Percentiles rank a stretch among this genome's conserved stretches.
These are phyloP conservation scores for Fusarium mundagurra DNA, from an alignment of 2,329 filamentous ascomycete species.

Conservation along the genomic window DNA sequence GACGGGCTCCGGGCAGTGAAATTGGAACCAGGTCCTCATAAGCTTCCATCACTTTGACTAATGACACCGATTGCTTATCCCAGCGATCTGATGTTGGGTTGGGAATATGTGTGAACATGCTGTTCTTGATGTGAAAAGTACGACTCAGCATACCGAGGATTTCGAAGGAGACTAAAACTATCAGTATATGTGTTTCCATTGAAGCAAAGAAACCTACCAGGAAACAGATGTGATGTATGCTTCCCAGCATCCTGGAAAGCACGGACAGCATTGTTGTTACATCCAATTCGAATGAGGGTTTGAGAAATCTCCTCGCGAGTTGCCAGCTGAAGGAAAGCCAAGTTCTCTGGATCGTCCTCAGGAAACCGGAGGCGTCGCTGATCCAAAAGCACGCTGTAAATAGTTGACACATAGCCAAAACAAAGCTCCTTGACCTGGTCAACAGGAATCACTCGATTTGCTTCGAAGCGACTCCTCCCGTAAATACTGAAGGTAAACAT, in stretches of 20 bases:
- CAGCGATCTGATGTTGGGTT: slow-evolving; percentile 66
- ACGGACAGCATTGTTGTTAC: slow-evolving; percentile 61
- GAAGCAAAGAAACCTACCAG: slow-evolving; percentile 48
- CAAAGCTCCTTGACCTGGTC: slow-evolving; percentile 64
- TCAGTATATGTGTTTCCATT: slow-evolving; percentile 5
- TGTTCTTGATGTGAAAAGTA: slow-evolving; percentile 60
- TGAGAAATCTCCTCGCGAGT: slow-evolving; percentile 60
- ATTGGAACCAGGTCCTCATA: slow-evolving; percentile 47
- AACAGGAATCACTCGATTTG: slow-evolving; percentile 63
- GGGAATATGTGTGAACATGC: slow-evolving; percentile 63
- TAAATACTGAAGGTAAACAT: slow-evolving; percentile 64
- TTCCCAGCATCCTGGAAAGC: slow-evolving; percentile 52
- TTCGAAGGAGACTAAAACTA: slow-evolving; percentile 62
- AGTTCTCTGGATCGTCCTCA: slow-evolving; percentile 54
- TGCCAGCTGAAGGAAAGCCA: slow-evolving; percentile 59
- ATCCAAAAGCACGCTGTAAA: slow-evolving; percentile 57
- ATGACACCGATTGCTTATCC: slow-evolving; percentile 60
- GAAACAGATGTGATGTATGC: slow-evolving; percentile 60
- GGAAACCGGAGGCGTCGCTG: slow-evolving; percentile 51
- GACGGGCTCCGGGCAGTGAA: slow-evolving; percentile 18
- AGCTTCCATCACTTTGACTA: slow-evolving; percentile 54
- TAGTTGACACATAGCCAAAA: slow-evolving; percentile 65
- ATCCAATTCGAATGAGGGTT: slow-evolving; percentile 63
- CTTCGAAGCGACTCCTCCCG: slow-evolving; percentile 58
- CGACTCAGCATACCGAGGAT: slow-evolving; percentile 66